Evolutionary conservation across 176 grass and related monocot genomes (phyloP).

Genomic region (Guadua angustifolia): DNA sequence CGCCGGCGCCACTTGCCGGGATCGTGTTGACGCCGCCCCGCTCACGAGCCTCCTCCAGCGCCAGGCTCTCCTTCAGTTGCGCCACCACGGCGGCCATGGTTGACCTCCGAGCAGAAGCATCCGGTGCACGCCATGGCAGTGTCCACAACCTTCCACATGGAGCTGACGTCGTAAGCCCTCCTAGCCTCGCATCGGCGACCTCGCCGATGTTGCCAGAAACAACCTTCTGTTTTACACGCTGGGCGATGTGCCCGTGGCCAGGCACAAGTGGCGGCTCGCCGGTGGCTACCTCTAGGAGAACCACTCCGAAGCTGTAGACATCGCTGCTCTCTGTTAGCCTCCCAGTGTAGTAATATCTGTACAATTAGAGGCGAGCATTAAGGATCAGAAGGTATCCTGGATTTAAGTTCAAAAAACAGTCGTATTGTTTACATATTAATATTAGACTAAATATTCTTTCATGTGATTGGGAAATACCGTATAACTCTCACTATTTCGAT

Average conservation of each 20-base stretch:
- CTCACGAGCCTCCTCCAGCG: slow-evolving; percentile 27
- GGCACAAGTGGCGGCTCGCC: slow-evolving; percentile 10
- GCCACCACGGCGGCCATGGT: slow-evolving; percentile 20
- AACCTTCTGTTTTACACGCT: not conserved
- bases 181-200: not conserved
- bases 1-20: not conserved
- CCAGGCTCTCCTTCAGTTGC: slow-evolving; percentile 21
- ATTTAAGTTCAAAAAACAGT: no score
- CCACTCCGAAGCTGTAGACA: slow-evolving; percentile 6
- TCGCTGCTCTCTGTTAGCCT: slow-evolving; percentile 8
- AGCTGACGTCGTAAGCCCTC: slow-evolving; percentile 9
- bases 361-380: no score
- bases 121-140: slow-evolving; percentile 13
- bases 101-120: slow-evolving; percentile 5
- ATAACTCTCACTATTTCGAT: no score
- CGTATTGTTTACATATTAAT: not conserved
- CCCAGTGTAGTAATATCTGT: slow-evolving; percentile 6
- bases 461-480: no score
- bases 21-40: not conserved
- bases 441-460: no score
- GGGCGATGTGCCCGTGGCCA: not conserved
- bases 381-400: no score
- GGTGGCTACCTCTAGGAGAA: slow-evolving; percentile 20
- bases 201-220: not conserved
- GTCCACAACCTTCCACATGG: slow-evolving; percentile 32